These are phyloP conservation scores for Neurospora sublineolata DNA, from an alignment of 495 filamentous ascomycete species.

Conservation along the genomic window DNA sequence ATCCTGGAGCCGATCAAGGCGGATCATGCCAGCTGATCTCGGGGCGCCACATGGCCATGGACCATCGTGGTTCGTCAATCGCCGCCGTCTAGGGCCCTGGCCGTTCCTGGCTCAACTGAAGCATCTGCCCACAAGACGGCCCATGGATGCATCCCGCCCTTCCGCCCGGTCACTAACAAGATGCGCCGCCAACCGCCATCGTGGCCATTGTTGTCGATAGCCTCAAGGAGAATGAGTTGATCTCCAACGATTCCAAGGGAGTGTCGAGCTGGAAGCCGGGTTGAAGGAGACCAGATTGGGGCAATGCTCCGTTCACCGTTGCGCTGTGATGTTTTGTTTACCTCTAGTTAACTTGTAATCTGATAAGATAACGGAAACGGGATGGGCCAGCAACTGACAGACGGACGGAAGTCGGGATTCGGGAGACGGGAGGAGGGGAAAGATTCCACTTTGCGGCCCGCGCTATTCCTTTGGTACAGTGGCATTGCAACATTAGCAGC, in stretches of 20 bases:
- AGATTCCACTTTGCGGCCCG: neutral
- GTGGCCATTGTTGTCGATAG: neutral
- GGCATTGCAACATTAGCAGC: neutral
- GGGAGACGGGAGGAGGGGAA: neutral
- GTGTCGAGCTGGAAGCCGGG: neutral
- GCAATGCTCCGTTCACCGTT: neutral
- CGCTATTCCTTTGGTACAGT: neutral
- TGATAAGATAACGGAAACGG: neutral
- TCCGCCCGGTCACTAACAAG: neutral
- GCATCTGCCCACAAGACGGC: neutral
- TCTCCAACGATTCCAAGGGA: neutral
- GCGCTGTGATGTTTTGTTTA: neutral
- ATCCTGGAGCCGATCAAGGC: neutral
- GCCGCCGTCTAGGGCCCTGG: neutral
- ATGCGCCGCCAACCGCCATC: neutral
- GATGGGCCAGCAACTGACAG: neutral
- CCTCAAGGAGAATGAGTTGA: neutral
- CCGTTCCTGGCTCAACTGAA: neutral
- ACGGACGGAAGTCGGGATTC: neutral
- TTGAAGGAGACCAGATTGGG: neutral
- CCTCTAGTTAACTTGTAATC: too few species aligned
- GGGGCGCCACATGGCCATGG: slow-evolving; percentile 1
- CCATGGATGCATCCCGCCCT: neutral
- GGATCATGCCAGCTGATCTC: slow-evolving; percentile 5
- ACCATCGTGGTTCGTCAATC: neutral